These are phyloP conservation scores for Mortierella sp. DNA, from an alignment of 371 early-diverging fungal species.

Conservation along the genomic window DNA sequence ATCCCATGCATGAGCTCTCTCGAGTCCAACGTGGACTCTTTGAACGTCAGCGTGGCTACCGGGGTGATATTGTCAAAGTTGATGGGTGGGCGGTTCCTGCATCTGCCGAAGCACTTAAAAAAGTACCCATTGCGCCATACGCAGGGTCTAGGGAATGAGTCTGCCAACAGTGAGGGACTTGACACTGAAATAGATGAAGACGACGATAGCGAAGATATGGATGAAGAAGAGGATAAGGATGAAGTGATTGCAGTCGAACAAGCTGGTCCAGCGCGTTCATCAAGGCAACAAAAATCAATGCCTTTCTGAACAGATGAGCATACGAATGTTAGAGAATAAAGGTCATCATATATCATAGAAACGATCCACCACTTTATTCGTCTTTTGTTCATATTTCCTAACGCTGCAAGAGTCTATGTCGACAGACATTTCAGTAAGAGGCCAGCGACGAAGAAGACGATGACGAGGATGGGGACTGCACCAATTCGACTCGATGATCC, in stretches of 20 bases:
- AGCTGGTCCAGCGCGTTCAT: not conserved
- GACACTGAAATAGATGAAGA: conserved; percentile 11
- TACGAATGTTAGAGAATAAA: not conserved
- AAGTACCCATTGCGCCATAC: conserved; percentile 16
- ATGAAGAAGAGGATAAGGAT: not conserved
- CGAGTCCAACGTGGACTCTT: conserved; percentile 60
- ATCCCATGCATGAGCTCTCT: conserved; percentile 36
- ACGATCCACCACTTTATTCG: too few species aligned
- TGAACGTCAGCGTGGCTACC: conserved; percentile 74
- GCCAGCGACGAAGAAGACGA: conserved; percentile 17
- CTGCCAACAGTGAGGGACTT: not conserved
- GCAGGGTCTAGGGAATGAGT: not conserved
- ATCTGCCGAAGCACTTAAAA: conserved; percentile 39
- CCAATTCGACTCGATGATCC: conserved; percentile 19
- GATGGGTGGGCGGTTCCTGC: conserved; percentile 43
- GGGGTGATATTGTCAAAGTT: conserved; percentile 61
- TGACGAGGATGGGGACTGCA: conserved; percentile 25
- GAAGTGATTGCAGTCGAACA: too few species aligned
- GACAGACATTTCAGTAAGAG: too few species aligned
- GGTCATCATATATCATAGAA: too few species aligned
- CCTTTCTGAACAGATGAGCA: conserved; percentile 3
- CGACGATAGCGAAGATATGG: not conserved
- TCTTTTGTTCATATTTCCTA: not conserved
- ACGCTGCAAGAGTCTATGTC: not conserved
- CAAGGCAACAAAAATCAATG: not conserved